Conservation (phyloP, 805 yeast genomes). For the Cyberlindnera petersonii region DNA sequence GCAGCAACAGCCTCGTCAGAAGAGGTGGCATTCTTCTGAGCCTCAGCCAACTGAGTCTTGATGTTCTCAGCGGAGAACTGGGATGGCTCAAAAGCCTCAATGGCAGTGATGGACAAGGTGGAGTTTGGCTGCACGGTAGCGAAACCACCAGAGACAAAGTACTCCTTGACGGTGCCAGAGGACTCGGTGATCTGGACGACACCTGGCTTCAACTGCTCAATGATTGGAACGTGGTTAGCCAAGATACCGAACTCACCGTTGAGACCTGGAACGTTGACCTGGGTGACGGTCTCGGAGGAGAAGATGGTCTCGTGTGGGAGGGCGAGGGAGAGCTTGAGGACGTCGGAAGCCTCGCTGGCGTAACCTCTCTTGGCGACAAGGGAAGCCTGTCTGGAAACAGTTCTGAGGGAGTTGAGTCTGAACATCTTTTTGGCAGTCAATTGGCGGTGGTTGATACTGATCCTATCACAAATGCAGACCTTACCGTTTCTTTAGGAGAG, state of each 20-base stretch:
- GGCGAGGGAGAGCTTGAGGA: conserved; percentile 82
- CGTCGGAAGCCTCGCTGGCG: conserved; percentile 82
- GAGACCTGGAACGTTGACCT: conserved; percentile 93
- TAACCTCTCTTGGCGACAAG: conserved; percentile 70
- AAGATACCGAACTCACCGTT: conserved; percentile 96
- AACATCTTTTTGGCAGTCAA: conserved; percentile 20
- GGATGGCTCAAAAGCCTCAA: conserved; percentile 91
- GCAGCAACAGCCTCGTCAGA: conserved; percentile 87
- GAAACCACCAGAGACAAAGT: conserved; percentile 92
- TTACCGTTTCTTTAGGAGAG: not conserved
- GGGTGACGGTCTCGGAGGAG: conserved; percentile 45
- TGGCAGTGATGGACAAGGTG: conserved; percentile 82
- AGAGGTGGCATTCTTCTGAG: conserved; percentile 83
- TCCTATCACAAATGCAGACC: no score
- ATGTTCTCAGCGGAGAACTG: conserved; percentile 78
- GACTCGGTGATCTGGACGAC: conserved; percentile 85
- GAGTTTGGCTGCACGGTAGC: conserved; percentile 96
- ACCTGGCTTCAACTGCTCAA: conserved; percentile 96
- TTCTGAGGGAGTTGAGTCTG: conserved; percentile 28
- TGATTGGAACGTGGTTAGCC: conserved; percentile 96
- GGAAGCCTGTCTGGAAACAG: conserved; percentile 38
- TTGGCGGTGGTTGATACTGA: not conserved
- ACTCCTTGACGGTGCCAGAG: conserved; percentile 67
- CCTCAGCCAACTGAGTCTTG: conserved; percentile 81
- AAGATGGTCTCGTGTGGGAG: conserved; percentile 78